A percentile compares a stretch with the other conserved stretches of the same genome.
Conservation (phyloP, 1,139 yeast genomes). For the Kazachstania sp. region DNA sequence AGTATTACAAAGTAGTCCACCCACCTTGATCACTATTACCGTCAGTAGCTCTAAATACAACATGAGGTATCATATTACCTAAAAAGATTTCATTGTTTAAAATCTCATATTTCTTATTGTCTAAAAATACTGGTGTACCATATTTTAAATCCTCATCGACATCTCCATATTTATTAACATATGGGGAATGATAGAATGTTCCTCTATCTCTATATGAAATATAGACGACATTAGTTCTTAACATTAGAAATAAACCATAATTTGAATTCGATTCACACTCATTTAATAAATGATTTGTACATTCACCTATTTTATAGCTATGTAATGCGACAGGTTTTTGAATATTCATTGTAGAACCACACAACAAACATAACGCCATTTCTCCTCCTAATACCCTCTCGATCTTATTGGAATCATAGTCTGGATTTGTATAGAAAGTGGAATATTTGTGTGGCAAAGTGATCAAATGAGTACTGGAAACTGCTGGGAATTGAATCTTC, state of each 20-base stretch:
- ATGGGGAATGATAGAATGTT: slow-evolving; percentile 78
- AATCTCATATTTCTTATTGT: slow-evolving; percentile 55
- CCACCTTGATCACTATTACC: slow-evolving; percentile 81
- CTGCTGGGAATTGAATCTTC: background rate
- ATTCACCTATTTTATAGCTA: slow-evolving; percentile 51
- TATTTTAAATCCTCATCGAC: slow-evolving; percentile 65
- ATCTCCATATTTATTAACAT: slow-evolving; percentile 81
- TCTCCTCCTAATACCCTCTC: slow-evolving; percentile 37
- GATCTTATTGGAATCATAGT: slow-evolving; percentile 16
- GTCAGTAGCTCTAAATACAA: slow-evolving; percentile 72
- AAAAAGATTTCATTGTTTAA: slow-evolving; percentile 66
- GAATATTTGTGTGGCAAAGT: slow-evolving; percentile 63
- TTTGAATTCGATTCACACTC: slow-evolving; percentile 51
- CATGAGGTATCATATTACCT: slow-evolving; percentile 68
- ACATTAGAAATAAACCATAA: slow-evolving; percentile 71
- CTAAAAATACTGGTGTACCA: slow-evolving; percentile 64
- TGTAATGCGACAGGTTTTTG: slow-evolving; percentile 40
- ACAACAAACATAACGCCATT: slow-evolving; percentile 81
- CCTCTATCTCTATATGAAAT: slow-evolving; percentile 61
- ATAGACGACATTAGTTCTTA: slow-evolving; percentile 60
- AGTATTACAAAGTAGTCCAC: slow-evolving; percentile 70
- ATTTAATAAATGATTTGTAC: slow-evolving; percentile 53
- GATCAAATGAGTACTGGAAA: slow-evolving; percentile 37
- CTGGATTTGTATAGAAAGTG: slow-evolving; percentile 41
- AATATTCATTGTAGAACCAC: slow-evolving; percentile 61